Conservation (phyloP, 2,329 filamentous ascomycete species). For the Apiospora arundinis region DNA sequence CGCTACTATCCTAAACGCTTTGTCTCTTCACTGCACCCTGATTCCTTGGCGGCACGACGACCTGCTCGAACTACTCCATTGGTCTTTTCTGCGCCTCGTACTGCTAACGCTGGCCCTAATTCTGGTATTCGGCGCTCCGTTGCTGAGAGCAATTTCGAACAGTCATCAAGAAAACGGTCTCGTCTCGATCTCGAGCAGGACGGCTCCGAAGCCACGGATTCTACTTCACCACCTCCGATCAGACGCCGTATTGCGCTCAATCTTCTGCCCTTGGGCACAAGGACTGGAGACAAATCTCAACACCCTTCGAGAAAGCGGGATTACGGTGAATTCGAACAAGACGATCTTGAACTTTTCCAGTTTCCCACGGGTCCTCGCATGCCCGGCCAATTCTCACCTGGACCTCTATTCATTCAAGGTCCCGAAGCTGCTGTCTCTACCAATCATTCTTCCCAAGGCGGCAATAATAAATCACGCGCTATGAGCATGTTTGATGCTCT, state of each 20-base stretch:
- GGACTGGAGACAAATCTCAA: not conserved
- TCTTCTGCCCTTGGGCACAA: not conserved
- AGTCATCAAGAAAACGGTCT: not conserved
- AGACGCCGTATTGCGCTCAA: not conserved
- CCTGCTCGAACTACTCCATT: not conserved
- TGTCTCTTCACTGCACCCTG: not conserved
- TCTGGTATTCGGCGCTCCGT: not conserved
- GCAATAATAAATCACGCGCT: not conserved
- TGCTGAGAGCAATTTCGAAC: not conserved
- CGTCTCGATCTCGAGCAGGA: not conserved
- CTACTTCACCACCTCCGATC: not conserved
- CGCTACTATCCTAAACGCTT: not conserved
- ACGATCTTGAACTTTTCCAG: not conserved
- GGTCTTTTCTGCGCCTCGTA: not conserved
- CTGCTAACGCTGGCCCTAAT: not conserved
- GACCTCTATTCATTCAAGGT: not conserved
- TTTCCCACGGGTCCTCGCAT: not conserved
- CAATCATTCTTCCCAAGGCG: not conserved
- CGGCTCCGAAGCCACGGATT: not conserved
- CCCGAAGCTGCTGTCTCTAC: not conserved
- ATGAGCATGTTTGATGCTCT: not conserved
- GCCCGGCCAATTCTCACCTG: not conserved
- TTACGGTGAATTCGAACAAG: not conserved
- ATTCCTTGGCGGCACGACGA: not conserved
- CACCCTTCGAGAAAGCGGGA: not conserved